These are phyloP conservation scores for Pythium folliculosum DNA, from an alignment of 352 stramenopile genomes.

Conservation along the genomic window DNA sequence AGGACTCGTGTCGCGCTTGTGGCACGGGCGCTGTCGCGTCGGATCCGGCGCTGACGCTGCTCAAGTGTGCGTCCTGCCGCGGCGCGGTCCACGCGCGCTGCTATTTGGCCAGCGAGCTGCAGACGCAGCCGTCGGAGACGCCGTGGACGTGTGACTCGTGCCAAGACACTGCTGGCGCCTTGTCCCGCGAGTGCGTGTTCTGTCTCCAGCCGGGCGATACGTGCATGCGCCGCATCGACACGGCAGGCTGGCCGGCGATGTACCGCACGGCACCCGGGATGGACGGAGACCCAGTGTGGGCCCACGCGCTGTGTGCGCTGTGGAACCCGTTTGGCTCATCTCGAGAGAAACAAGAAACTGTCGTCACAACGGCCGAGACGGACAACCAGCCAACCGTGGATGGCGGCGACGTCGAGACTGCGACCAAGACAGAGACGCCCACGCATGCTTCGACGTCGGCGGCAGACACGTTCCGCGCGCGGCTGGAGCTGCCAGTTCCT, in stretches of 20 bases:
- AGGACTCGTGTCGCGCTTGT: slow-evolving; percentile 4
- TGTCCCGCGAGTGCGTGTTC: slow-evolving; percentile 18
- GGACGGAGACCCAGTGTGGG: slow-evolving; percentile 5
- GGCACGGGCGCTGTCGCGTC: not conserved
- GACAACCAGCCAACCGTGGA: not conserved
- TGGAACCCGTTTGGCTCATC: slow-evolving; percentile 17
- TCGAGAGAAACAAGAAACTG: not conserved
- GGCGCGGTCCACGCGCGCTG: slow-evolving; percentile 12
- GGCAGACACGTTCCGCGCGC: not conserved
- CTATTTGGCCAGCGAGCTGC: not conserved
- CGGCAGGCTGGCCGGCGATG: slow-evolving; percentile 11
- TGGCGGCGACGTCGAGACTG: not conserved
- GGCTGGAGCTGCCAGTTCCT: slow-evolving; percentile 23
- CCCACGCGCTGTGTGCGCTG: slow-evolving; percentile 16
- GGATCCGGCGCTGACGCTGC: not conserved
- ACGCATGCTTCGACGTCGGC: not conserved
- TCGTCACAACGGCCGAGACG: not conserved
- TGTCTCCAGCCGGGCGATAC: slow-evolving; percentile 12
- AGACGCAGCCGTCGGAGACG: not conserved
- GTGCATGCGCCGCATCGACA: slow-evolving; percentile 20
- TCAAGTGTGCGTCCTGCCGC: slow-evolving; percentile 15
- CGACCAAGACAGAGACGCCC: not conserved
- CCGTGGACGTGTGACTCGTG: slow-evolving; percentile 27
- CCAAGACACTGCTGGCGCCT: not conserved
- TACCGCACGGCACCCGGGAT: slow-evolving; percentile 3